Conservation (phyloP, 306 rosid species). For the Prunus persica region Prunus_persica_NCBIv2 NC_034012.1:14814001-14814500, state of each 20-base stretch:
- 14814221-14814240: conserved; percentile 34
- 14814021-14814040: conserved; percentile 47
- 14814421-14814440: too few species aligned
- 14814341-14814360: background rate
- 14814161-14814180: conserved; percentile 42
- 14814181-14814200: conserved; percentile 37
- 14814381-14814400: too few species aligned
- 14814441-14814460: too few species aligned
- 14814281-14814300: conserved; percentile 42
- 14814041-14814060: conserved; percentile 52
- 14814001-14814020: conserved; percentile 58
- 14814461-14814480: conserved; percentile 54
- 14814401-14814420: too few species aligned
- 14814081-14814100: conserved; percentile 5
- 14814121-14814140: background rate
- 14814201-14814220: conserved; percentile 17
- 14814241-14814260: conserved; percentile 43
- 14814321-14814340: conserved; percentile 34
- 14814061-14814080: conserved; percentile 46
- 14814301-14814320: conserved; percentile 27
- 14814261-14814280: conserved; percentile 35
- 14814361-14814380: background rate
- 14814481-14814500: conserved; percentile 50
- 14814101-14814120: background rate
- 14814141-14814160: background rate